Evolutionary conservation across 495 filamentous ascomycete genomes (phyloP), one percentile per base, ranked within the genome.

Genomic region (Annulohypoxylon nitens): DNA sequence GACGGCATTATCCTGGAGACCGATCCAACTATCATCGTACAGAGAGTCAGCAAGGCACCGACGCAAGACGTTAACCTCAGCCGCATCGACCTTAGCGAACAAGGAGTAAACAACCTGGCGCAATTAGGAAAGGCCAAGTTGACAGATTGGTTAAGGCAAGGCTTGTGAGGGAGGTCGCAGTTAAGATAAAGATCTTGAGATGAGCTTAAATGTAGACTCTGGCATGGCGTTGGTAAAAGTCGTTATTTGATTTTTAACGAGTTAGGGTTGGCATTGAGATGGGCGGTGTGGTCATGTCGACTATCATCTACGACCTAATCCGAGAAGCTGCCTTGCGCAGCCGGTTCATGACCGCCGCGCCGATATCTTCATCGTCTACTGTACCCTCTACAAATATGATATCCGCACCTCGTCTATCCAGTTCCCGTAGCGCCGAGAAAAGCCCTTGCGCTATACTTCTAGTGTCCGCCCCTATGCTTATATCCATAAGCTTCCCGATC

Each of bases 1-100:
- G 96, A 98, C 73, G 96, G 96, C 34, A 94, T 99, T 71, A 94
- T 98, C 71, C 87, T 99, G 11, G 96, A 99, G 84, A 97, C 94
- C 0, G 96, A 99, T 80, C 94, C 96, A 0, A 93, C 95, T 30
- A 89, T 97, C 69, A 93, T 99, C 75, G 90, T 94, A 39, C 93
- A 93, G 71, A 84, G 96, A 61, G 97, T 98, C 75, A 97, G 92
- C 85, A 89, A 91, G 76, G 93, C 97, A 18, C 96, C 96, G n/a
- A 89, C 90, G 64, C 92, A 97, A 72, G 96, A 99, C 83, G 92
- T 93, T 18, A 92, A 92, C 71, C 88, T 98, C 78, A 92, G 95
- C 85, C 92, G 90, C 72, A 94, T 99, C 80, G 96, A 99, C 78
- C 88, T 99, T 47, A 93, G 93, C 51, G 96, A 99, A 82, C 95